Percentiles rank a stretch among this genome's conserved stretches.
Conservation (phyloP, 208 protist genomes). For the Vickermania ingenoplastis region DNA sequence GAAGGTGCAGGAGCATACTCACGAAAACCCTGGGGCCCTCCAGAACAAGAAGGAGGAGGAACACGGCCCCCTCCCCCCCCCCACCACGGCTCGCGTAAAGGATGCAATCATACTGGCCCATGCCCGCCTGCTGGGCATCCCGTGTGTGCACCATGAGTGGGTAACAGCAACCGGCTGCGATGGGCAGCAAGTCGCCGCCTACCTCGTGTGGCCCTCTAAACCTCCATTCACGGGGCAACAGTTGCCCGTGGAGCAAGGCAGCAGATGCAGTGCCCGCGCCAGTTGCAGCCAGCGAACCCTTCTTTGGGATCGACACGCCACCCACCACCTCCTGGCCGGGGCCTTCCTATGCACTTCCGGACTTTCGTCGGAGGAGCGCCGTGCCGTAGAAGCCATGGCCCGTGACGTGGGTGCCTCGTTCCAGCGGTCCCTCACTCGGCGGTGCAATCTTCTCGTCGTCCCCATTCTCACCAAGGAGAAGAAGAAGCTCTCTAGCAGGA, state of each 20-base stretch:
- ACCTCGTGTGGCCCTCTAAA: too few relatives aligned
- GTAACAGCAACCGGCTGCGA: background rate
- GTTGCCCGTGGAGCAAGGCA: too few relatives aligned
- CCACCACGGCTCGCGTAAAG: too few relatives aligned
- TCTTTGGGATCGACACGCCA: too few relatives aligned
- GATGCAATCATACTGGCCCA: background rate
- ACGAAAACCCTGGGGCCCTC: too few relatives aligned
- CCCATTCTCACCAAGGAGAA: constrained; percentile 5
- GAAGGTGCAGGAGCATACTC: too few relatives aligned
- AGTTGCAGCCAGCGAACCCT: too few relatives aligned
- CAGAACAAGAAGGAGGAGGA: too few relatives aligned
- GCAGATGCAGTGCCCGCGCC: too few relatives aligned
- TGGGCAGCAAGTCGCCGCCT: background rate
- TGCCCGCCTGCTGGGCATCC: background rate
- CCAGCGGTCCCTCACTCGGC: constrained; percentile 20
- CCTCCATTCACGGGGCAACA: too few relatives aligned
- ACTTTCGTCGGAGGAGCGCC: constrained; percentile 17
- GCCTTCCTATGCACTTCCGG: constrained; percentile 40
- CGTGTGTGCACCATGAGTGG: background rate
- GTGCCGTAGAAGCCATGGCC: constrained; percentile 18
- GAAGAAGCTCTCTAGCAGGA: background rate
- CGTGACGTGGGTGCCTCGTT: constrained; percentile 16
- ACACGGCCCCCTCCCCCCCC: too few relatives aligned
- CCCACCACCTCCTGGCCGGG: too few relatives aligned
- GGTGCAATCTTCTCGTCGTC: constrained; percentile 32